Evolutionary conservation across 768 basidiomycete species (phyloP).

Genomic region (Hygrophoropsis aurantiaca): DNA sequence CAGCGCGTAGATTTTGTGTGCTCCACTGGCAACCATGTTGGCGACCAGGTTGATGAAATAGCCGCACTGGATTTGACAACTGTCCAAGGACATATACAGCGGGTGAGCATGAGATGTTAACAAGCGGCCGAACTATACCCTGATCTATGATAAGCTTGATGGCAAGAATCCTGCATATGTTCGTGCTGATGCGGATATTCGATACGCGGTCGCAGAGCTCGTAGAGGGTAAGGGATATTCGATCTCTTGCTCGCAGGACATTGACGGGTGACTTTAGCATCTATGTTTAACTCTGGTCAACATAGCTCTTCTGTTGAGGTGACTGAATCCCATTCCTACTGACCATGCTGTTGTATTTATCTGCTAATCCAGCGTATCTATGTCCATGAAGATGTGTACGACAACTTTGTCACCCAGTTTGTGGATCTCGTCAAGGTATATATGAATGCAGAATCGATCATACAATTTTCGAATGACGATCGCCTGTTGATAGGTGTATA

Average conservation of each 20-base stretch:
- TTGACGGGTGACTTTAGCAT: slow-evolving; percentile 45
- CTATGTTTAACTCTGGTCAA: slow-evolving; percentile 97
- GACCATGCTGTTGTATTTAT: too few relatives aligned
- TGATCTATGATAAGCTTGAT: slow-evolving; percentile 62
- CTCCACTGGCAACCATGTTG: slow-evolving; percentile 87
- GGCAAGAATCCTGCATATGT: slow-evolving; percentile 99
- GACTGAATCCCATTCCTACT: slow-evolving; percentile 12
- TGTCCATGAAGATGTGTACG: slow-evolving; percentile 83
- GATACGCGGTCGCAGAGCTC: slow-evolving; percentile 80
- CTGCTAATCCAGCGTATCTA: slow-evolving; percentile 71
- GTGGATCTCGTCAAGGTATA: slow-evolving; percentile 78
- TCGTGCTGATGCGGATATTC: slow-evolving; percentile 78
- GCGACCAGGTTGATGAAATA: slow-evolving; percentile 71
- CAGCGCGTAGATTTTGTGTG: slow-evolving; percentile 75
- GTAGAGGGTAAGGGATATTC: slow-evolving; percentile 74
- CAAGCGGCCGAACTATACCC: too few relatives aligned
- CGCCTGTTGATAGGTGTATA: slow-evolving; percentile 55
- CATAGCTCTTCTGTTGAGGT: slow-evolving; percentile 95
- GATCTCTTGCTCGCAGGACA: not conserved
- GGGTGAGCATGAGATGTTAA: too few relatives aligned
- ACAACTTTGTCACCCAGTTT: slow-evolving; percentile 72
- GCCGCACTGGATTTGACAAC: slow-evolving; percentile 62
- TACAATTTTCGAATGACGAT: not conserved
- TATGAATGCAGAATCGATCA: not conserved
- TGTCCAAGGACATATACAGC: slow-evolving; percentile 96